Conservation (phyloP, 306 rosid species). For the Lagenaria siceraria region DNA sequence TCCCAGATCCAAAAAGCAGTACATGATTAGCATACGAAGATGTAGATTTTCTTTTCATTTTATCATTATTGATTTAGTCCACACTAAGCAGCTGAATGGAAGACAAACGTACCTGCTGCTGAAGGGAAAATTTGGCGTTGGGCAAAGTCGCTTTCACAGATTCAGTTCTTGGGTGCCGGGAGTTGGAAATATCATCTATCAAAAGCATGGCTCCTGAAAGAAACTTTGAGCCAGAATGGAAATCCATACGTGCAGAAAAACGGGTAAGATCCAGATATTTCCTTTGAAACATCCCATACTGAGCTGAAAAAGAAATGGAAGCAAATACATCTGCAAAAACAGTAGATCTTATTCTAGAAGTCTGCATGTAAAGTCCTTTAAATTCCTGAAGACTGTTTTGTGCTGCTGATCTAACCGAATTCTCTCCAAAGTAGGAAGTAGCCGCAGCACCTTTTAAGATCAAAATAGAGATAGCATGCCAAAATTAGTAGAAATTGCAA, state of each 20-base stretch:
- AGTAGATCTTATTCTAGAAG: slow-evolving; percentile 43
- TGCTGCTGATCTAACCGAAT: slow-evolving; percentile 23
- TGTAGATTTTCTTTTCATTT: neutral
- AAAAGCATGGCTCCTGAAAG: slow-evolving; percentile 51
- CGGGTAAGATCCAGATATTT: slow-evolving; percentile 58
- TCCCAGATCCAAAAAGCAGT: neutral
- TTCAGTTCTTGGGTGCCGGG: slow-evolving; percentile 44
- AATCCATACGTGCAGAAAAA: slow-evolving; percentile 64
- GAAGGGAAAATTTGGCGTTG: slow-evolving; percentile 51
- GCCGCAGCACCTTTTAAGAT: slow-evolving; percentile 48
- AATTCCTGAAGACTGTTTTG: slow-evolving; percentile 29
- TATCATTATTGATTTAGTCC: neutral
- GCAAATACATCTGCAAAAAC: slow-evolving; percentile 56
- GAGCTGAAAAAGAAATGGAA: slow-evolving; percentile 62
- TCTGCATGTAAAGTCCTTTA: slow-evolving; percentile 31
- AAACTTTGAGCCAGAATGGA: slow-evolving; percentile 67
- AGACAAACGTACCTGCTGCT: slow-evolving; percentile 72
- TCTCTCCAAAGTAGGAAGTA: slow-evolving; percentile 45
- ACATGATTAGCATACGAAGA: neutral
- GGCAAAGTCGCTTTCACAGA: slow-evolving; percentile 60
- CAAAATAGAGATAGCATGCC: neutral
- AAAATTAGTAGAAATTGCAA: neutral
- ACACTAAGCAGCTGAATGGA: neutral
- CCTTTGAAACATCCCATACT: slow-evolving; percentile 70
- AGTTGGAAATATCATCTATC: slow-evolving; percentile 53